These are phyloP conservation scores for Pelargonium myrrhifolium DNA, from an alignment of 441 rosid genomes.

Conservation along the genomic window DNA sequence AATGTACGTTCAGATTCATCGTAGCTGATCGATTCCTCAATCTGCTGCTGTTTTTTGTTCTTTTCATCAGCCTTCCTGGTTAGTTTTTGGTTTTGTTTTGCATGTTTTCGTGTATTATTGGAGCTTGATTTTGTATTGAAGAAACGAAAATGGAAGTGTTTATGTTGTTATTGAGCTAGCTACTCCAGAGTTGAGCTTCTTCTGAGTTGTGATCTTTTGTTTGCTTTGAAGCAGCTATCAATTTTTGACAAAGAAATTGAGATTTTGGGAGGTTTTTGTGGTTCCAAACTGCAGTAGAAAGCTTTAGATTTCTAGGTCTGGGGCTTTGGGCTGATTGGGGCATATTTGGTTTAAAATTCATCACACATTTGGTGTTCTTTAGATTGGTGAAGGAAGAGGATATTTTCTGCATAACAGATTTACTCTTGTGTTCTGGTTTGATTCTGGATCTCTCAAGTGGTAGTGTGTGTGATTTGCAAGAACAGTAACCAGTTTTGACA, in stretches of 20 bases:
- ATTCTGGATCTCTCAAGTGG: slow-evolving; percentile 15
- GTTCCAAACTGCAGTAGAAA: background rate
- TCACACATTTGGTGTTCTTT: no score
- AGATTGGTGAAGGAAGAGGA: no score
- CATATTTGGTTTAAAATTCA: no score
- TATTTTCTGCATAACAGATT: background rate
- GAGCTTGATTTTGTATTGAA: slow-evolving; percentile 6
- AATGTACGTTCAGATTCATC: no score
- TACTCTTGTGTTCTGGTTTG: background rate
- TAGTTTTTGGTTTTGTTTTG: slow-evolving; percentile 16
- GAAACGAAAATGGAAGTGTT: slow-evolving; percentile 2
- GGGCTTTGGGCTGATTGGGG: no score
- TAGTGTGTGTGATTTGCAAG: slow-evolving; percentile 17
- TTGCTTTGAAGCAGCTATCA: background rate
- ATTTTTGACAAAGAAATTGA: slow-evolving; percentile 1
- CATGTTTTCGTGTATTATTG: background rate
- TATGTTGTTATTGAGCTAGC: slow-evolving; percentile 21
- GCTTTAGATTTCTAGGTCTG: background rate
- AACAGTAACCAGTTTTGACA: slow-evolving; percentile 1
- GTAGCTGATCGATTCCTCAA: background rate
- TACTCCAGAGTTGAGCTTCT: background rate
- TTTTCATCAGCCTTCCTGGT: background rate
- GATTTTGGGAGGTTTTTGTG: background rate
- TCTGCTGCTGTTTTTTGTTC: slow-evolving; percentile 4
- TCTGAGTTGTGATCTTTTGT: slow-evolving; percentile 3